A percentile compares a stretch with the other conserved stretches of the same genome.
Conservation (phyloP, 2,329 filamentous ascomycete species). For the Calonectria naviculata region DNA sequence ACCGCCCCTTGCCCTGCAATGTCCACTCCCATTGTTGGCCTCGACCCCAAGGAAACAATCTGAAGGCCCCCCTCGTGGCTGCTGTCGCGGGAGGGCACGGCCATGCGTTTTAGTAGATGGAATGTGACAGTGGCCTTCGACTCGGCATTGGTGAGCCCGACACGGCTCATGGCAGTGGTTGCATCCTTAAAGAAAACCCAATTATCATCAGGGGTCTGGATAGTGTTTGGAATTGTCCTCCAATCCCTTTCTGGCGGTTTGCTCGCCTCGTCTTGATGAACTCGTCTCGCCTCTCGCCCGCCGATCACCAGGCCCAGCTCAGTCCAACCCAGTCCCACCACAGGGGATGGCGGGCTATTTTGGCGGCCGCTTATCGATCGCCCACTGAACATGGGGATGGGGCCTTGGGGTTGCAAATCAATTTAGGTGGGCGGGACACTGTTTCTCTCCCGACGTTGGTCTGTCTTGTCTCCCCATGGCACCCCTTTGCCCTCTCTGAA, state of each 20-base stretch:
- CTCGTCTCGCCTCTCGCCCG: slow-evolving; percentile 32
- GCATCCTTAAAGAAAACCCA: neutral
- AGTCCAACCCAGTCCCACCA: slow-evolving; percentile 15
- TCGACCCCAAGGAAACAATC: neutral
- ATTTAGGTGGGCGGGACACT: slow-evolving; percentile 15
- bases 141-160: slow-evolving; percentile 27
- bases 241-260: slow-evolving; percentile 26
- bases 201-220: slow-evolving; percentile 20
- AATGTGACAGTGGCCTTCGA: slow-evolving; percentile 33
- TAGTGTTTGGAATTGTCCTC: slow-evolving; percentile 10
- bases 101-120: slow-evolving; percentile 26
- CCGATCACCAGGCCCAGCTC: slow-evolving; percentile 12
- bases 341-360: slow-evolving; percentile 21
- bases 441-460: neutral
- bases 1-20: slow-evolving; percentile 4
- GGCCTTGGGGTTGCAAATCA: slow-evolving; percentile 10
- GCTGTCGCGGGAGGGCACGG: slow-evolving; percentile 3
- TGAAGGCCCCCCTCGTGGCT: slow-evolving; percentile 6
- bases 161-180: neutral
- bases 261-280: slow-evolving; percentile 27
- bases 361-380: slow-evolving; percentile 26
- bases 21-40: neutral
- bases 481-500: neutral
- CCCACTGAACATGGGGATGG: slow-evolving; percentile 16
- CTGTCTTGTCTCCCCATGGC: neutral